Evolutionary conservation across 2,329 filamentous ascomycete genomes (phyloP), one percentile per base, ranked within the genome.

Genomic region (Xylaria sp.): DNA sequence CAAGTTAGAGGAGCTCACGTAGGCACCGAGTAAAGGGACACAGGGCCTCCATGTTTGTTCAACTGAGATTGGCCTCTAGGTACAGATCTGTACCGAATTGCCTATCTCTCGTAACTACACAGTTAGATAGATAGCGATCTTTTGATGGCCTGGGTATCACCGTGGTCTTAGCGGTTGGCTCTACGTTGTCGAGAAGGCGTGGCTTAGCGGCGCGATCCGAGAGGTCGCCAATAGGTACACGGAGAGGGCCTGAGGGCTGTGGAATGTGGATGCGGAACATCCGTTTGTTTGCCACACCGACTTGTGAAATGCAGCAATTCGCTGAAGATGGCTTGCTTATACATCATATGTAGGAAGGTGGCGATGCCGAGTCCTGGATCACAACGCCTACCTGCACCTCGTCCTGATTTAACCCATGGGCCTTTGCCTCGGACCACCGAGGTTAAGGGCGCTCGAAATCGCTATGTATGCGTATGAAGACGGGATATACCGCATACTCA

Each of bases 191-290:
- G 34, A 20, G 18, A 22, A 39, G 41, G 22, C 40, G 44, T 58
- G 50, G 45, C 34, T 34, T 43, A 57, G 56, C 50, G 52, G 59
- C 48, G 48, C 42, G 50, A 61, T 61, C 48, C 52, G 50, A 62
- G 58, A 61, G 57, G 60, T 51, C 43, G 54, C 63, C 54, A 52
- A 34, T 26, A 26, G 5, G 24, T 26, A 26, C 24, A 26, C 9
- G 24, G 5, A 26, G 24, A 6, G 9, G 16, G 29, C 16, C 29
- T 3, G 29, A 34, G 11, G 29, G 29, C 29, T 34, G 29, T 34
- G 29, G 29, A 13, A 34, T 34, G 29, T 34, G 29, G 29, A 34
- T 34, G 29, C 16, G 39, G 48, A 29, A 58, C 47, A 48, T 40
- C 26, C 52, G 48, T 50, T 19, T 49, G 53, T 56, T 60, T 45